A percentile compares a stretch with the other conserved stretches of the same genome.
These are phyloP conservation scores for Eucalyptus pauciflora DNA, from an alignment of 345 rosid species.

Conservation along the genomic window DNA sequence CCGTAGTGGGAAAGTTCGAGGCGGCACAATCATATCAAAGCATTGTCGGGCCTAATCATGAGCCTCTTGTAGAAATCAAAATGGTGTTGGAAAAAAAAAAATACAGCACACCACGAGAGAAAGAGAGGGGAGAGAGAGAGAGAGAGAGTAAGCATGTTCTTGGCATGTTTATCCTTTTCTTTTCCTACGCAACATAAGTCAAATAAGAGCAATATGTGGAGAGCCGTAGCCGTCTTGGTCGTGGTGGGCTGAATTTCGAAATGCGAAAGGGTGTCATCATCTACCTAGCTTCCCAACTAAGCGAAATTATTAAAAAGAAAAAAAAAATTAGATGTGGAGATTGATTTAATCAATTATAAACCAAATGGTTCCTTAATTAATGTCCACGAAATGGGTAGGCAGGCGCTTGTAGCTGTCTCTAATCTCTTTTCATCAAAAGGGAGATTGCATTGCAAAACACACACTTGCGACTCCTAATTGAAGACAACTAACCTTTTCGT, in stretches of 20 bases:
- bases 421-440: background rate
- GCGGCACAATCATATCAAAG: background rate
- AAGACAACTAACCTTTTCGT: background rate
- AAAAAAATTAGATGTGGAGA: background rate
- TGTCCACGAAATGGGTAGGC: background rate
- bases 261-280: background rate
- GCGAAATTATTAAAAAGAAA: background rate
- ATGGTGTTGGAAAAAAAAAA: background rate
- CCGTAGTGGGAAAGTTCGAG: background rate
- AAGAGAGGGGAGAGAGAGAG: background rate
- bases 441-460: background rate
- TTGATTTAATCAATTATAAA: background rate
- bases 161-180: background rate
- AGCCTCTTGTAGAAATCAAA: background rate
- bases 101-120: background rate
- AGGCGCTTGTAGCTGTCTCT: background rate
- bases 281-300: background rate
- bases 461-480: background rate
- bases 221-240: background rate
- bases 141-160: background rate
- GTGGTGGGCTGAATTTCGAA: background rate
- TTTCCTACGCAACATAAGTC: background rate
- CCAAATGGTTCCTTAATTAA: background rate
- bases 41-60: background rate
- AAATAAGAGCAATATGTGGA: background rate